Evolutionary conservation across 805 yeast genomes (phyloP).

Genomic region (Groenewaldozyma tartarivorans): DNA sequence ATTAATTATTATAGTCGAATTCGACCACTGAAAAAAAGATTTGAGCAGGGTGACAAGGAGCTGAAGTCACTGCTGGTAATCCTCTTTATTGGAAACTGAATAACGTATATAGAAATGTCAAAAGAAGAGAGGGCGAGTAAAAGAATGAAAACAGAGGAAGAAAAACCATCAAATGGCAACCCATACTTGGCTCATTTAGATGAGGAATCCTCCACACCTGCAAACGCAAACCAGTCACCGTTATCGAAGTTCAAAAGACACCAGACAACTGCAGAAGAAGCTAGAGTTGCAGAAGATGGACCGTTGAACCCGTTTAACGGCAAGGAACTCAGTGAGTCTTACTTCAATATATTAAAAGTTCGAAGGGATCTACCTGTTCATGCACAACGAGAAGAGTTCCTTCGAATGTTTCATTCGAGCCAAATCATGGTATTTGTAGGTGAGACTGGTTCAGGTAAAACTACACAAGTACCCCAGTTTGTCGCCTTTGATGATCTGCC

Average conservation of each 20-base stretch:
- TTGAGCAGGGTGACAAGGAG: background rate
- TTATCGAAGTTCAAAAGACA: conserved; percentile 18
- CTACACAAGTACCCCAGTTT: conserved; percentile 96
- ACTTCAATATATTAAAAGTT: conserved; percentile 64
- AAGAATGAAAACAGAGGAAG: conserved; percentile 8
- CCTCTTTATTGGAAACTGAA: too few relatives aligned
- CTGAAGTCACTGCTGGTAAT: too few relatives aligned
- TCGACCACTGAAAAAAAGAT: background rate
- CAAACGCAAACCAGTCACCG: background rate
- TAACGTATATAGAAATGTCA: conserved; percentile 6
- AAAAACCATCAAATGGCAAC: conserved; percentile 11
- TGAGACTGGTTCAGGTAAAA: conserved; percentile 98
- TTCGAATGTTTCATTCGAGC: conserved; percentile 69
- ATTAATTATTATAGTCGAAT: too few relatives aligned
- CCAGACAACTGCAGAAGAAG: conserved; percentile 26
- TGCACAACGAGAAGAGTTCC: conserved; percentile 82
- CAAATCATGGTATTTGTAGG: conserved; percentile 98
- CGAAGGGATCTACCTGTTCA: conserved; percentile 91
- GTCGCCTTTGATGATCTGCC: conserved; percentile 90
- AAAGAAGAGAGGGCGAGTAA: conserved; percentile 10
- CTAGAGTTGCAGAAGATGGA: conserved; percentile 34
- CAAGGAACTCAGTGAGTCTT: conserved; percentile 46
- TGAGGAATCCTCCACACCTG: conserved; percentile 8
- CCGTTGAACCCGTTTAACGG: conserved; percentile 76
- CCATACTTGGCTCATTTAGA: conserved; percentile 26